phyloP scores from a whole-genome alignment of 169 alveolate genomes.

The Cryptosporidium ryanae region DNA sequence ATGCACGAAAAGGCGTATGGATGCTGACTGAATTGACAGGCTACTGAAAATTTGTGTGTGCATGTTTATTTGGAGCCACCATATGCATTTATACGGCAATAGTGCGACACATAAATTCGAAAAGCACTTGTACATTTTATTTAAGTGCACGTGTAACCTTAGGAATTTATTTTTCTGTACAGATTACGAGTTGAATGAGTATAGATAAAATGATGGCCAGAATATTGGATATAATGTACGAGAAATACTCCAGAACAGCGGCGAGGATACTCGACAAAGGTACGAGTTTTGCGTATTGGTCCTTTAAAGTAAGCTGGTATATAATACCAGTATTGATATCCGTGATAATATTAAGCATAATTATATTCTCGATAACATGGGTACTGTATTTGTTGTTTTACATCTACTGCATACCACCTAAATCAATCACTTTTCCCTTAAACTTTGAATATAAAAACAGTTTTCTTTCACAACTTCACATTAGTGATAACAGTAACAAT shows the following conservation, averaged over 20 bases:
- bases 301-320: constrained; percentile 26
- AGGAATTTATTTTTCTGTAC: too few species aligned
- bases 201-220: neutral
- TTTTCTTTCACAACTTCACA: constrained; percentile 6
- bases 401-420: constrained; percentile 46
- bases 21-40: too few species aligned
- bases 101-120: too few species aligned
- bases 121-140: too few species aligned
- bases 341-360: neutral
- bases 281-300: constrained; percentile 32
- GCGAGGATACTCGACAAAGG: constrained; percentile 16
- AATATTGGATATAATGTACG: constrained; percentile 2
- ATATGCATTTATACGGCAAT: too few species aligned
- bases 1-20: too few species aligned
- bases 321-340: constrained; percentile 13
- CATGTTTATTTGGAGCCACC: too few species aligned
- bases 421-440: constrained; percentile 32
- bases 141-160: too few species aligned
- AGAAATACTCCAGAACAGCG: constrained; percentile 4
- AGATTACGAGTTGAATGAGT: too few species aligned
- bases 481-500: neutral
- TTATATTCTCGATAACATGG: constrained; percentile 37
- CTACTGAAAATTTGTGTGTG: too few species aligned
- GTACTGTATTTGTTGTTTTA: constrained; percentile 20
- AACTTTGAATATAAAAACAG: constrained; percentile 28